Conservation (phyloP, 371 early-diverging fungal species). For the Syncephalastrum monosporum region DNA sequence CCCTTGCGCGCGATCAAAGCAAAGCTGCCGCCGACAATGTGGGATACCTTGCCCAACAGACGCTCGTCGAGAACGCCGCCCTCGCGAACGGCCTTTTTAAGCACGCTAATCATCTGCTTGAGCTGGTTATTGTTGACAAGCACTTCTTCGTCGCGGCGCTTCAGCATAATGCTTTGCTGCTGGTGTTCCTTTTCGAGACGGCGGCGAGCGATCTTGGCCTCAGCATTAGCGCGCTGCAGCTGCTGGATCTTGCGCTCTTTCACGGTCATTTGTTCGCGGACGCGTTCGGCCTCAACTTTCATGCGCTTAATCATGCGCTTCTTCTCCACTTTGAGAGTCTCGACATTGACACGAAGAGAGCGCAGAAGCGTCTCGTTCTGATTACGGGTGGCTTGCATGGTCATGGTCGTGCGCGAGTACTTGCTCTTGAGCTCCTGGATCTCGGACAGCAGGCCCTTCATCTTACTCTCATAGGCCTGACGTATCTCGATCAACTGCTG, state of each 20-base stretch:
- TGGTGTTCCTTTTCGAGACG: conserved; percentile 70
- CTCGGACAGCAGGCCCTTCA: conserved; percentile 65
- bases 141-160: conserved; percentile 57
- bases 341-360: conserved; percentile 56
- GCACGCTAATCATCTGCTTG: conserved; percentile 47
- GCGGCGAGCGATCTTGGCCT: conserved; percentile 64
- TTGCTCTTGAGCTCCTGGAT: conserved; percentile 68
- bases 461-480: conserved; percentile 70
- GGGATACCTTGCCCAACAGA: conserved; percentile 37
- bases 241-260: conserved; percentile 75
- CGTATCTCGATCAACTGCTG: conserved; percentile 46
- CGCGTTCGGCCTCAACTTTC: conserved; percentile 71
- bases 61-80: conserved; percentile 48
- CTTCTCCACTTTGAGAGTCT: conserved; percentile 75
- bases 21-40: conserved; percentile 47
- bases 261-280: conserved; percentile 63
- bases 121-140: conserved; percentile 56
- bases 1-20: conserved; percentile 31
- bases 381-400: conserved; percentile 55
- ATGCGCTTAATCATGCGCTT: conserved; percentile 77
- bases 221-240: conserved; percentile 67
- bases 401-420: conserved; percentile 55
- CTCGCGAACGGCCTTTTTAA: conserved; percentile 53
- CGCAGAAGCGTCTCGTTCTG: conserved; percentile 53
- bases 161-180: conserved; percentile 58